A percentile compares a stretch with the other conserved stretches of the same genome.
These are phyloP conservation scores for Melanomma pulvis-pyrius DNA, from an alignment of 495 filamentous ascomycete species.

Conservation along the genomic window DNA sequence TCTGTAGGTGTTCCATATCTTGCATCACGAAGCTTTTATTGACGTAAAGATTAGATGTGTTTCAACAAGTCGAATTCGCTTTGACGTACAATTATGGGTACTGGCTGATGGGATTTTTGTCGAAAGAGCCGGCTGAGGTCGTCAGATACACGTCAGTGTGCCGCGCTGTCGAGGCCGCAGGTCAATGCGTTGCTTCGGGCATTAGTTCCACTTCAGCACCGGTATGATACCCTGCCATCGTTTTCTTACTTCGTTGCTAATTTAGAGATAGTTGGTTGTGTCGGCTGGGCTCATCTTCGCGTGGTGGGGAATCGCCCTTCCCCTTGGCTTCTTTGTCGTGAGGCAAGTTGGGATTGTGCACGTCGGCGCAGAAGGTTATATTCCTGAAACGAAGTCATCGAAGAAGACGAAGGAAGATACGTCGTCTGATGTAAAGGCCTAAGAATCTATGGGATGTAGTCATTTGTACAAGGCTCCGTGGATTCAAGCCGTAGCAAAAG, in stretches of 20 bases:
- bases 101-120: conserved; percentile 38
- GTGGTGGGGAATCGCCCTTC: conserved; percentile 33
- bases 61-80: conserved; percentile 37
- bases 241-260: neutral
- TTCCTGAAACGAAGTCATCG: neutral
- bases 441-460: too few relatives aligned
- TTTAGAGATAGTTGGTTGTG: neutral
- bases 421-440: too few relatives aligned
- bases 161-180: conserved; percentile 37
- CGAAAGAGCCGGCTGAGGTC: conserved; percentile 31
- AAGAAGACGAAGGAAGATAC: neutral
- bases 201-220: conserved; percentile 38
- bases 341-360: conserved; percentile 20
- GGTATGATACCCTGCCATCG: conserved; percentile 4
- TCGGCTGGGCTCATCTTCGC: conserved; percentile 29
- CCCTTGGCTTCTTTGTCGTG: conserved; percentile 34
- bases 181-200: conserved; percentile 37
- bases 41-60: neutral
- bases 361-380: conserved; percentile 6
- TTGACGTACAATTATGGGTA: conserved; percentile 40
- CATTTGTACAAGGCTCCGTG: too few relatives aligned
- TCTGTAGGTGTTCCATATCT: conserved; percentile 21
- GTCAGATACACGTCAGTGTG: conserved; percentile 29
- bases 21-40: too few relatives aligned
- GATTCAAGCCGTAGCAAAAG: too few relatives aligned